Conservation (phyloP, 2,329 filamentous ascomycete genomes). For the Clonostachys rhizophaga region DNA sequence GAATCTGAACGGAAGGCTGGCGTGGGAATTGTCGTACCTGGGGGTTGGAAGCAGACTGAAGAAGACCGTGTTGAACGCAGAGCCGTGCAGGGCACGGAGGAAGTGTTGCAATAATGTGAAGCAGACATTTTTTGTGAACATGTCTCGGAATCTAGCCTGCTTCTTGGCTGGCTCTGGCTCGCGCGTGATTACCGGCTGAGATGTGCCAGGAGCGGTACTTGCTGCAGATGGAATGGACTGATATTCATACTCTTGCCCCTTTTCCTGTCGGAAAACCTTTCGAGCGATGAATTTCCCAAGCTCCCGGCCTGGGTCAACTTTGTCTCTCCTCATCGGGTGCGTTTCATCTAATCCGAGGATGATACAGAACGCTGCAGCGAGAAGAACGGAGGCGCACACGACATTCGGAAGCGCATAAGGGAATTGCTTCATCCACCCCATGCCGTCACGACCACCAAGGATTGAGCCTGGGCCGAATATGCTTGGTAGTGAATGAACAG, state of each 20-base stretch:
- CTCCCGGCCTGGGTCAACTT: conserved; percentile 5
- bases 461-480: conserved; percentile 11
- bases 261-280: neutral
- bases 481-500: conserved; percentile 6
- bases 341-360: conserved; percentile 14
- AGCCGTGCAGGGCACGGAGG: neutral
- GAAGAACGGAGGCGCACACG: conserved; percentile 6
- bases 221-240: neutral
- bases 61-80: conserved; percentile 13
- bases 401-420: conserved; percentile 14
- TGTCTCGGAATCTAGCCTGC: neutral
- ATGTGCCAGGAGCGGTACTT: neutral
- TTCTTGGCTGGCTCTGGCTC: neutral
- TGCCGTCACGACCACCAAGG: conserved; percentile 8
- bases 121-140: neutral
- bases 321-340: conserved; percentile 4
- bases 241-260: neutral
- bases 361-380: conserved; percentile 8
- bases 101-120: neutral
- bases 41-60: conserved; percentile 11
- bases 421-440: conserved; percentile 10
- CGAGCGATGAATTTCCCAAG: neutral
- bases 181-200: neutral
- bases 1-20: conserved; percentile 9
- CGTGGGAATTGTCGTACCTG: neutral